Evolutionary conservation across 768 basidiomycete species (phyloP).

Genomic region (Auricularia cornea): DNA sequence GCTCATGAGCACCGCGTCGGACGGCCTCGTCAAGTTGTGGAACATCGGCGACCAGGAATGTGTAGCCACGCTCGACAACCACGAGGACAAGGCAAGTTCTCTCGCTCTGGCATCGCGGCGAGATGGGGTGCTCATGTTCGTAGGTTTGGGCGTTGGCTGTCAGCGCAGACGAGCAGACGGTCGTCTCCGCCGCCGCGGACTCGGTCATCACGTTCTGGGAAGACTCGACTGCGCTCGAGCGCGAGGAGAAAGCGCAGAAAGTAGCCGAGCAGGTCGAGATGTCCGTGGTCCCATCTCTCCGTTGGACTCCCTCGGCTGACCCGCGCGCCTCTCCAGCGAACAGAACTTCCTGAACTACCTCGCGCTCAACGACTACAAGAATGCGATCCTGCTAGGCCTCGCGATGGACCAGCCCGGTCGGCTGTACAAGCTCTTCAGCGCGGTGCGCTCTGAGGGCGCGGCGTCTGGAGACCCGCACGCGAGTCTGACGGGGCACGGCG

Average conservation of each 20-base stretch:
- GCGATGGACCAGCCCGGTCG: slow-evolving; percentile 91
- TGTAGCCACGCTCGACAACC: slow-evolving; percentile 84
- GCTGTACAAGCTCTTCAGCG: slow-evolving; percentile 68
- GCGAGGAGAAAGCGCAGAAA: slow-evolving; percentile 63
- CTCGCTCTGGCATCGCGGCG: too few relatives aligned
- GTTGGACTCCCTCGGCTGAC: neutral
- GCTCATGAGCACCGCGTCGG: slow-evolving; percentile 83
- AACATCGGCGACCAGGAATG: slow-evolving; percentile 85
- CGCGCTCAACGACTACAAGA: slow-evolving; percentile 77
- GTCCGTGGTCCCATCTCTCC: slow-evolving; percentile 42
- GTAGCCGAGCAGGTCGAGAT: slow-evolving; percentile 69
- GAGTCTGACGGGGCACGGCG: slow-evolving; percentile 51
- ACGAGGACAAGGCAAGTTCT: slow-evolving; percentile 85
- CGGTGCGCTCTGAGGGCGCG: slow-evolving; percentile 34
- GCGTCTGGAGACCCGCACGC: slow-evolving; percentile 14
- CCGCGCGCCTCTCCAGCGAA: slow-evolving; percentile 64
- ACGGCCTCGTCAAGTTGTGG: slow-evolving; percentile 96
- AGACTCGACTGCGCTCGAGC: slow-evolving; percentile 83
- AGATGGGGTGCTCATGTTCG: too few relatives aligned
- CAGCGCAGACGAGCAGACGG: slow-evolving; percentile 67
- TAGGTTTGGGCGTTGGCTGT: slow-evolving; percentile 96
- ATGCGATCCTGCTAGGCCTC: slow-evolving; percentile 85
- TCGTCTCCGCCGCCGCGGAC: slow-evolving; percentile 93
- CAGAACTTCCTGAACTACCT: slow-evolving; percentile 94
- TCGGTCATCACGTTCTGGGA: slow-evolving; percentile 95